A percentile compares a stretch with the other conserved stretches of the same genome.
These are phyloP conservation scores for Talaromyces proteolyticus DNA, from an alignment of 495 filamentous ascomycete genomes.

Conservation along the genomic window DNA sequence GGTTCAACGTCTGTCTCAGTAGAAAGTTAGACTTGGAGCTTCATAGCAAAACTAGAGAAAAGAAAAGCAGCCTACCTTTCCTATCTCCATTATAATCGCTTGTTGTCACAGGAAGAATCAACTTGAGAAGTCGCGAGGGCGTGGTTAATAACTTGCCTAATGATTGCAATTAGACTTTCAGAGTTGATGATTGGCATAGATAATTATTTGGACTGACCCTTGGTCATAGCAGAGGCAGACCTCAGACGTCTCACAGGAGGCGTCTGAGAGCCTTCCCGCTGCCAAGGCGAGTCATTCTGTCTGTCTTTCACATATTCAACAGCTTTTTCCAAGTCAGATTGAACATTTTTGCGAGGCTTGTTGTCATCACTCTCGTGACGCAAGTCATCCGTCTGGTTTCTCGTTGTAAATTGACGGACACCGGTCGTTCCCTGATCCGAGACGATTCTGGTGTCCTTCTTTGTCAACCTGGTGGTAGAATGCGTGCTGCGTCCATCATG, in stretches of 20 bases:
- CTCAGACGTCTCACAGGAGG: slow-evolving; percentile 44
- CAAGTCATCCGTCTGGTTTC: too few relatives aligned
- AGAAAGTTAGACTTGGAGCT: slow-evolving; percentile 26
- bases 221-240: slow-evolving; percentile 51
- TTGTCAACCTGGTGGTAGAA: too few relatives aligned
- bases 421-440: too few relatives aligned
- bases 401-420: too few relatives aligned
- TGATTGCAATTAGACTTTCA: neutral
- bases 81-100: slow-evolving; percentile 43
- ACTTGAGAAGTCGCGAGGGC: slow-evolving; percentile 81
- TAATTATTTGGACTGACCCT: slow-evolving; percentile 57
- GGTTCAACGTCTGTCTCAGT: slow-evolving; percentile 61
- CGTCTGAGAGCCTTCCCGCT: slow-evolving; percentile 56
- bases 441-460: too few relatives aligned
- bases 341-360: neutral
- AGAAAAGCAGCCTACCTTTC: slow-evolving; percentile 44
- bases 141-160: slow-evolving; percentile 86
- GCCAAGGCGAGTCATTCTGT: slow-evolving; percentile 58
- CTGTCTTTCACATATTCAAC: slow-evolving; percentile 37
- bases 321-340: neutral
- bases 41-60: slow-evolving; percentile 21
- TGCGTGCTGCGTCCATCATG: too few relatives aligned
- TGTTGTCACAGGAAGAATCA: slow-evolving; percentile 75
- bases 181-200: too few relatives aligned
- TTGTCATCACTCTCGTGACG: too few relatives aligned